Conservation (phyloP, 2,329 filamentous ascomycete species). For the Westerdykella ornata region DNA sequence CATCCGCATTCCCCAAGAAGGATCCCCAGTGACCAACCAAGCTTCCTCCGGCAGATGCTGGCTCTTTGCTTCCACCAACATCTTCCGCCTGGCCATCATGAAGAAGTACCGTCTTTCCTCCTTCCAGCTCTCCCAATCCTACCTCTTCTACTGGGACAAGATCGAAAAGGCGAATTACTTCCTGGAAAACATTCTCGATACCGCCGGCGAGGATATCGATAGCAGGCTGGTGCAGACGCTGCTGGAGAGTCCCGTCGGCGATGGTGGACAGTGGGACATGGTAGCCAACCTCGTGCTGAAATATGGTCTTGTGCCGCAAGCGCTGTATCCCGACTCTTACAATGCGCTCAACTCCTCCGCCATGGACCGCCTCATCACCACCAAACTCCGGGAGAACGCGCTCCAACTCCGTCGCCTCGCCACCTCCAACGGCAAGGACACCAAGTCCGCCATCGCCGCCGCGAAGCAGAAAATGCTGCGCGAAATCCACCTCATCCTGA, state of each 20-base stretch:
- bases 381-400: slow-evolving; percentile 79
- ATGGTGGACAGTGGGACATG: slow-evolving; percentile 92
- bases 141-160: slow-evolving; percentile 92
- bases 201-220: slow-evolving; percentile 62
- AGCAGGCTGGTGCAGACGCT: slow-evolving; percentile 65
- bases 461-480: slow-evolving; percentile 69
- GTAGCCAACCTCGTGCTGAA: slow-evolving; percentile 77
- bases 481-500: slow-evolving; percentile 75
- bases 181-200: slow-evolving; percentile 75
- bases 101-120: slow-evolving; percentile 68
- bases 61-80: slow-evolving; percentile 87
- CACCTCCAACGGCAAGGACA: slow-evolving; percentile 25
- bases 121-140: slow-evolving; percentile 82
- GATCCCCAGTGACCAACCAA: slow-evolving; percentile 78
- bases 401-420: slow-evolving; percentile 60
- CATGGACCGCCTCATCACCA: slow-evolving; percentile 70
- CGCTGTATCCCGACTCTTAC: slow-evolving; percentile 73
- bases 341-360: slow-evolving; percentile 65
- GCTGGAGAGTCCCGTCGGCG: slow-evolving; percentile 61
- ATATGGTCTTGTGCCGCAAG: slow-evolving; percentile 80
- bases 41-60: slow-evolving; percentile 76
- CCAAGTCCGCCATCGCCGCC: slow-evolving; percentile 38
- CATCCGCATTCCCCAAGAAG: slow-evolving; percentile 73
- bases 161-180: slow-evolving; percentile 89
- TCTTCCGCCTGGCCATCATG: slow-evolving; percentile 84